These are phyloP conservation scores for Aspergillus sp. DNA, from an alignment of 2,329 filamentous ascomycete genomes.

Conservation along the genomic window DNA sequence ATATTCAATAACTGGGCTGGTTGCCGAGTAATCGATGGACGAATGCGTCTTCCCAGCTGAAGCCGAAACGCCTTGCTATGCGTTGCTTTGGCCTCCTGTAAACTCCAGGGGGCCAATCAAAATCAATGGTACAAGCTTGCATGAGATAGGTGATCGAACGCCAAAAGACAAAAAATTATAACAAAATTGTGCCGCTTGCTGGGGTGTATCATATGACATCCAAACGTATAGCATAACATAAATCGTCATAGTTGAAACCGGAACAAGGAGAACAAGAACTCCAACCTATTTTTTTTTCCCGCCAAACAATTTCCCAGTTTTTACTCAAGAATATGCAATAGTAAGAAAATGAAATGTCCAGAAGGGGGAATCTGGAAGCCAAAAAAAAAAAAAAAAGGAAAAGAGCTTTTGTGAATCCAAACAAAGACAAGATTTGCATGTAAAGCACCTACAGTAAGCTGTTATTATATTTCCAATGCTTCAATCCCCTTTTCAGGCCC, in stretches of 20 bases:
- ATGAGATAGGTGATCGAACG: not conserved
- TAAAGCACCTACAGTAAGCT: not conserved
- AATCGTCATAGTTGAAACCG: not conserved
- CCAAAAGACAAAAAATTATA: not conserved
- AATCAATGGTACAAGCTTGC: constrained; percentile 1
- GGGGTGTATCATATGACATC: not conserved
- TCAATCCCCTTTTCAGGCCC: constrained; percentile 17
- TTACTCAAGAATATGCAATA: not conserved
- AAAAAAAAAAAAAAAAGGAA: not conserved
- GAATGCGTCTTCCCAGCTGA: not conserved
- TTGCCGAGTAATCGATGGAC: not conserved
- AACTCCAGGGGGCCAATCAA: not conserved
- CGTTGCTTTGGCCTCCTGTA: not conserved
- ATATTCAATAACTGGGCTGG: not conserved
- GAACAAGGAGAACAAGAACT: not conserved
- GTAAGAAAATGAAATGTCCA: not conserved
- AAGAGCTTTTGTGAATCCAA: constrained; percentile 1
- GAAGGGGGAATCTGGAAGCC: not conserved
- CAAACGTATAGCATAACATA: not conserved
- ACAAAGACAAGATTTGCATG: not conserved
- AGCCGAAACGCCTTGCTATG: not conserved
- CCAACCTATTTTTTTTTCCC: not conserved
- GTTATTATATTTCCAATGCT: constrained; percentile 30
- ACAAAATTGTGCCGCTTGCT: not conserved
- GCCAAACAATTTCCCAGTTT: not conserved